Evolutionary conservation across 306 rosid species (phyloP), one percentile per base, ranked within the genome.

Genomic region (Mucuna pruriens): DNA sequence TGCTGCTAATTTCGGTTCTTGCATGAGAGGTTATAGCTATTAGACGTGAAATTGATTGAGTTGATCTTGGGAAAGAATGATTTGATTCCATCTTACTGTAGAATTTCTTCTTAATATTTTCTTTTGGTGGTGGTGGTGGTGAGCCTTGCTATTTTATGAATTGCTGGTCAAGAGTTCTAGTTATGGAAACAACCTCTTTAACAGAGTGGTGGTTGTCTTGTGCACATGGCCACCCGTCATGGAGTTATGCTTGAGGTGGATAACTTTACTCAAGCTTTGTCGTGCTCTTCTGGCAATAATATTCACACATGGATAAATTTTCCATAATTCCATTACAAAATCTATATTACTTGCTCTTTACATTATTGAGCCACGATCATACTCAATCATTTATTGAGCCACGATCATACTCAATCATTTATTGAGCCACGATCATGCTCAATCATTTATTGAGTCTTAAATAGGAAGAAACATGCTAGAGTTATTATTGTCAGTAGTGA

Each of bases 61-160:
- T 62, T 81, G 71, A 17, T 77, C 51, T 12, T 62, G 48, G 61
- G 5, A 45, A 36, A 68, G 68, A 71, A 58, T 76, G 38, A 75
- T 60, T 75, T 57, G 40, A 16, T 40, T 84, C 33, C 23, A 38
- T 48, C 22, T 55, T 16, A 10, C 40, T 5, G 5, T 34, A 60
- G 33, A 80, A 3, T 22, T 58, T 58, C 64, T 13, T 17, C 20
- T 42, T 55, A 2, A 3, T 69, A 17, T 29, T 29, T 55, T 55
- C 3, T 55, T 22, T 55, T 10, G 1, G 16, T 20, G 15, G 9
- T 55, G 31, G 31, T 1, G 31, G 9, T 44, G 49, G 5, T 17
- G 60, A 22, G 5, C 61, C 31, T 54, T 54, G 29, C 11, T 22
- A 55, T 15, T 55, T 22, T 1, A 9, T 54, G 29, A 20, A 55